Evolutionary conservation across 1,284 basidiomycete genomes (phyloP).

Genomic region (Pyrrhoderma noxium): DNA sequence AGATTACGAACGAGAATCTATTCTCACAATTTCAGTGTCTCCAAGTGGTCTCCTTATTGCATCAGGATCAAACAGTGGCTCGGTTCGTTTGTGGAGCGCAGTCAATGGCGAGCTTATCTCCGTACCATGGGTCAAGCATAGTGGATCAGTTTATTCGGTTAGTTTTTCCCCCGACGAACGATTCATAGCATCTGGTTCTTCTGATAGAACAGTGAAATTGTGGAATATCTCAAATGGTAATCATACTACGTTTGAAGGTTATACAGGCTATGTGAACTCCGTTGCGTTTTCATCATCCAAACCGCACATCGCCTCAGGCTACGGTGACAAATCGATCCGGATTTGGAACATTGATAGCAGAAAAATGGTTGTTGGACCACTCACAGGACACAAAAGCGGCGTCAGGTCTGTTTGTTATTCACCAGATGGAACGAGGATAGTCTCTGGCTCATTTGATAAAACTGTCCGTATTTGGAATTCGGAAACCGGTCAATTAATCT

Average conservation of each 20-base stretch:
- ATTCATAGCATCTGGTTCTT: background rate
- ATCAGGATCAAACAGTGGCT: too few relatives aligned
- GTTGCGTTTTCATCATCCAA: background rate
- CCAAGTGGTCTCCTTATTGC: too few relatives aligned
- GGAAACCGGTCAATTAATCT: background rate
- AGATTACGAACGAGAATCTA: too few relatives aligned
- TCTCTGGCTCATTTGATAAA: slow-evolving; percentile 59
- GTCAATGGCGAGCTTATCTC: background rate
- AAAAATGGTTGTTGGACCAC: too few relatives aligned
- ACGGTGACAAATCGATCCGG: background rate
- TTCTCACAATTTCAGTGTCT: too few relatives aligned
- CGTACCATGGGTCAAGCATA: too few relatives aligned
- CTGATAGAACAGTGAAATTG: background rate
- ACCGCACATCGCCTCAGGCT: background rate
- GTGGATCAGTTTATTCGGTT: too few relatives aligned
- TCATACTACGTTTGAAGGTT: background rate
- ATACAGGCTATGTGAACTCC: background rate
- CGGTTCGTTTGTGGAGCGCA: too few relatives aligned
- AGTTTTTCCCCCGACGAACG: too few relatives aligned
- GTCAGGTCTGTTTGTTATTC: background rate
- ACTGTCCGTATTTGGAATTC: slow-evolving; percentile 31
- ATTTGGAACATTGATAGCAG: background rate
- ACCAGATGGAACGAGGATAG: slow-evolving; percentile 1
- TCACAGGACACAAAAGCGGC: too few relatives aligned
- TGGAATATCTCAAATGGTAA: background rate